Base-by-base conservation (phyloP, 805 yeast species). In the Kodamaea restingae region DNA sequence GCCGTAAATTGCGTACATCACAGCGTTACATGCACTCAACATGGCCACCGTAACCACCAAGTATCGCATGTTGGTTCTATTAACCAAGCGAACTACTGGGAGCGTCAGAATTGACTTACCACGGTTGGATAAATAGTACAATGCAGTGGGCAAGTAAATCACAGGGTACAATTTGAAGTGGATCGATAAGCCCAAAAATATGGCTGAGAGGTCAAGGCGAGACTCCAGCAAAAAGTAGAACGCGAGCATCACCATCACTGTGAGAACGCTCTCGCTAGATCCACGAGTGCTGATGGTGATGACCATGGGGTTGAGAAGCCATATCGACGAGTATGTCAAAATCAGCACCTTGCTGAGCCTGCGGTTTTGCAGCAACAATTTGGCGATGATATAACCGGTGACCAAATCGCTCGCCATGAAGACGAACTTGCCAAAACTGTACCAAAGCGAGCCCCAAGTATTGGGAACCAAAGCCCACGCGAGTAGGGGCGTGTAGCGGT, bases 291-390 rank as follows among this genome's bases (percentile, higher is more conserved):
- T 81, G 35, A 93, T 93, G 1, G 95, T 88, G 22, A 83, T 78
- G 0, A 90, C 98, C 93, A 93, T 85, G 11, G 98, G 98, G 56
- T 93, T 93, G 49, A 88, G 68, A 14, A 93, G 68, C 98, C 98
- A 93, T 4, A 91, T 63, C 2, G 82, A 60, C 9, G 80, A 59
- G 30, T 80, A 66, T 4, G 67, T 47, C 9, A 73, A 42, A n/a
- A 68, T 65, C 34, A 63, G 65, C 4, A 22, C 46, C 7, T 32
- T 35, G 4, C 40, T 34, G 12, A 24, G 39, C 7, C 32, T 14
- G 25, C 21, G 24, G 22, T 28, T 25, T 25, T 37, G 39, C 22
- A 18, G 61, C 57, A 50, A 76, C 52, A 45, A 79, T 70, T 46
- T 46, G 14, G 47, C 25, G 11, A 68, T 60, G 31, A 88, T 56